Percentiles rank a stretch among this genome's conserved stretches.
Evolutionary conservation across 176 grass and related monocot genomes (phyloP).

Genomic region (Lolium perenne): DNA sequence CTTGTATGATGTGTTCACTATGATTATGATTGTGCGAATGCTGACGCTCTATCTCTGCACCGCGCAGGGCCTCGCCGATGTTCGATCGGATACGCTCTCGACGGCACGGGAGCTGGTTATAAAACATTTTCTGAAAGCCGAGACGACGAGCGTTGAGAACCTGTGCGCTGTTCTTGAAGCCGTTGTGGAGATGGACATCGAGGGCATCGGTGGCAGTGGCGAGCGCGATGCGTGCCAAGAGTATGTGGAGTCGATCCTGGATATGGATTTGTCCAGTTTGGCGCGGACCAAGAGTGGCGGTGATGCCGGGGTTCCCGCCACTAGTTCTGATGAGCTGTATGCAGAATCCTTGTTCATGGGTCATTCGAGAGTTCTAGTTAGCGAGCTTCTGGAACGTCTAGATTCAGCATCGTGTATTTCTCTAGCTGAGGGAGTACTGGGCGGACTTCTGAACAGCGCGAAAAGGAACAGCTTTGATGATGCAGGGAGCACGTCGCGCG

Average conservation of each 20-base stretch:
- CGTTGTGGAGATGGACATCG: conserved; percentile 64
- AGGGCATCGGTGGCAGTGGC: conserved; percentile 24
- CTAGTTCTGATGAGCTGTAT: conserved; percentile 16
- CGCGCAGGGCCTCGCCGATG: conserved; percentile 58
- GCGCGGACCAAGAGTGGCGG: background rate
- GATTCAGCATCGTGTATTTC: conserved; percentile 48
- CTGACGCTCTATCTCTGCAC: conserved; percentile 5
- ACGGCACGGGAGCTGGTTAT: conserved; percentile 57
- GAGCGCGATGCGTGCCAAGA: conserved; percentile 20
- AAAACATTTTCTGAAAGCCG: conserved; percentile 65
- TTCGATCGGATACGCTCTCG: conserved; percentile 59
- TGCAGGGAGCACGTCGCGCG: background rate
- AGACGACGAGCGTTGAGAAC: conserved; percentile 47
- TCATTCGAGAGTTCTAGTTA: conserved; percentile 61
- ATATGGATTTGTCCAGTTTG: conserved; percentile 46
- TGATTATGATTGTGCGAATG: background rate
- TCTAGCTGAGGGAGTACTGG: conserved; percentile 54
- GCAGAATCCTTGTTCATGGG: conserved; percentile 33
- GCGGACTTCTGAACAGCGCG: conserved; percentile 41
- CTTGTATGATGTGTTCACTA: background rate
- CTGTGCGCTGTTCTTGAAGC: conserved; percentile 64
- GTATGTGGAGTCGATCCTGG: conserved; percentile 53
- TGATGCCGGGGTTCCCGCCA: background rate
- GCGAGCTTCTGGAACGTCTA: conserved; percentile 56
- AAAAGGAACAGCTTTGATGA: conserved; percentile 31